phyloP scores from a whole-genome alignment of 177 flowering plant genomes.

The Telopea speciosissima region DNA sequence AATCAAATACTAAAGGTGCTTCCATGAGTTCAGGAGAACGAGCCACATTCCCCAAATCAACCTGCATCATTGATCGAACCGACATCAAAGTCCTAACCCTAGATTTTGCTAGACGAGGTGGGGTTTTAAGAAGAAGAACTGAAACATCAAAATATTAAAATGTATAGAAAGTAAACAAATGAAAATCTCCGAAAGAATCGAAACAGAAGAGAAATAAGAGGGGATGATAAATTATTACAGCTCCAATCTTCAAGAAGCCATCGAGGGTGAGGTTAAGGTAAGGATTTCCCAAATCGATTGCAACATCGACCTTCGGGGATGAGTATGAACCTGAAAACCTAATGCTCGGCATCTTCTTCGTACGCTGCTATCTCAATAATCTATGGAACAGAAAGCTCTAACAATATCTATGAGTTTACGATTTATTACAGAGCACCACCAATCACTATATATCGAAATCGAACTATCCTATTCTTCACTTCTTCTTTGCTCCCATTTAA shows the following conservation, averaged over 20 bases:
- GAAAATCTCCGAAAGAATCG: not conserved
- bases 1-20: slow-evolving; percentile 41
- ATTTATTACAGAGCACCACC: no score
- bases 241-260: slow-evolving; percentile 87
- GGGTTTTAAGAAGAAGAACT: slow-evolving; percentile 1
- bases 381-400: not conserved
- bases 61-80: slow-evolving; percentile 26
- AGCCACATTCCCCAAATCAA: slow-evolving; percentile 15
- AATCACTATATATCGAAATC: no score
- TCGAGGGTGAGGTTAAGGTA: slow-evolving; percentile 66
- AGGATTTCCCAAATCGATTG: slow-evolving; percentile 67
- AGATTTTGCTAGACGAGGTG: slow-evolving; percentile 9
- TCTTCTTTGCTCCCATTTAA: no score
- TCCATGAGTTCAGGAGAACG: slow-evolving; percentile 6
- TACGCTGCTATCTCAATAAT: not conserved
- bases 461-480: no score
- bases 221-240: slow-evolving; percentile 31
- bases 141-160: slow-evolving; percentile 14
- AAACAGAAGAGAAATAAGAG: not conserved
- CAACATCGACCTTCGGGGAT: slow-evolving; percentile 53
- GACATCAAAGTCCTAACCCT: slow-evolving; percentile 10
- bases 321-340: slow-evolving; percentile 38
- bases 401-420: no score
- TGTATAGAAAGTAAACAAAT: no score
- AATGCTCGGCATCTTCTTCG: slow-evolving; percentile 49